Evolutionary conservation across 1,139 yeast genomes (phyloP).

Genomic region (Debaryomyces subglobosus): DNA sequence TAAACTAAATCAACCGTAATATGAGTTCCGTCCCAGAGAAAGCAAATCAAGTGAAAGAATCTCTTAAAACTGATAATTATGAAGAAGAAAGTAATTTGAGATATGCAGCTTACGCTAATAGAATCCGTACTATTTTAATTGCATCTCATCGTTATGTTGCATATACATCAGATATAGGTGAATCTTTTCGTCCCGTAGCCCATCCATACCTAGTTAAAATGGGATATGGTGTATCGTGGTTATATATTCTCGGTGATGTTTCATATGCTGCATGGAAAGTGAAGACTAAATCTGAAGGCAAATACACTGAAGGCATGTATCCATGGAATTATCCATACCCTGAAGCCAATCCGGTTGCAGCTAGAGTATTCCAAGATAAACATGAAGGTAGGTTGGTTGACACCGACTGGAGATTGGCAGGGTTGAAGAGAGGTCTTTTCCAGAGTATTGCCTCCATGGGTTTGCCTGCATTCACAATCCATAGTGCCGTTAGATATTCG

Average conservation of each 20-base stretch:
- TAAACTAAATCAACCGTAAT: not conserved
- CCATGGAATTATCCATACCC: constrained; percentile 67
- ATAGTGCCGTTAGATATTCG: constrained; percentile 73
- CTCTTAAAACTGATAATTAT: constrained; percentile 12
- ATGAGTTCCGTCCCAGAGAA: constrained; percentile 7
- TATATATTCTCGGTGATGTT: constrained; percentile 78
- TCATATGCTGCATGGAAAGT: constrained; percentile 77
- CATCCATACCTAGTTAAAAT: constrained; percentile 64
- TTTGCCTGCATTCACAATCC: constrained; percentile 84
- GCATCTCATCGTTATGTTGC: constrained; percentile 89
- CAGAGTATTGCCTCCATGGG: constrained; percentile 88
- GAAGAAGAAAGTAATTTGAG: constrained; percentile 55
- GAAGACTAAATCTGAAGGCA: constrained; percentile 67
- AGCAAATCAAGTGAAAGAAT: constrained; percentile 11
- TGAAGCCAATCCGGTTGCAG: constrained; percentile 43
- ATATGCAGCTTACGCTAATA: constrained; percentile 81
- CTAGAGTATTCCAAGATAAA: constrained; percentile 30
- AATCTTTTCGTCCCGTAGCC: constrained; percentile 86
- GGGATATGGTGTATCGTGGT: constrained; percentile 80
- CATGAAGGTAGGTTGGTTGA: constrained; percentile 36
- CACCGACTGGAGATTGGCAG: constrained; percentile 66
- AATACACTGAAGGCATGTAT: constrained; percentile 59
- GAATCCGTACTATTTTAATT: constrained; percentile 66
- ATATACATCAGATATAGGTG: constrained; percentile 86
- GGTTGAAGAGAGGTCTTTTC: constrained; percentile 72